Evolutionary conservation across 345 rosid genomes (phyloP).

Genomic region (Pistacia vera): DNA sequence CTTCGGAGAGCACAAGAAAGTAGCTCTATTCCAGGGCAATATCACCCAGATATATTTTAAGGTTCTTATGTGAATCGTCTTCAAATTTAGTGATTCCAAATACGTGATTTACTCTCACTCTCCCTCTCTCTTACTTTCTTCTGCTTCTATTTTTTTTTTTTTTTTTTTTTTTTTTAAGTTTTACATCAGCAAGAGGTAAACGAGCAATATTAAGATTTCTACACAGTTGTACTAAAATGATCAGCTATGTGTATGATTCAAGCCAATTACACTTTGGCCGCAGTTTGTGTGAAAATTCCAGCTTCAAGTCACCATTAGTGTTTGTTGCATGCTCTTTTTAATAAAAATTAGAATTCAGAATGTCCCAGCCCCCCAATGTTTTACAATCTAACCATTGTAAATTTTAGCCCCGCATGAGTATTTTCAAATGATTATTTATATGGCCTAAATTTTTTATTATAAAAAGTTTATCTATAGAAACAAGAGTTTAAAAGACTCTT

Average conservation of each 20-base stretch:
- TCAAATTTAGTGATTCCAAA: not conserved
- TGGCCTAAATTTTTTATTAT: too few relatives aligned
- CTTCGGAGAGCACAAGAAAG: slow-evolving; percentile 47
- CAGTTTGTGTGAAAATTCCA: slow-evolving; percentile 7
- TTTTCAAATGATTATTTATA: too few relatives aligned
- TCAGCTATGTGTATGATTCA: not conserved
- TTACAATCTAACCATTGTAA: too few relatives aligned
- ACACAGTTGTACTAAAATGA: slow-evolving; percentile 13
- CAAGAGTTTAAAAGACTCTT: too few relatives aligned
- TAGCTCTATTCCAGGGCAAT: slow-evolving; percentile 32
- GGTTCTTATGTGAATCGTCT: not conserved
- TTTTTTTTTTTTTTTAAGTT: not conserved
- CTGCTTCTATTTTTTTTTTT: not conserved
- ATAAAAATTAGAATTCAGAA: not conserved
- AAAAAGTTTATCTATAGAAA: too few relatives aligned
- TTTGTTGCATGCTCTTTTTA: not conserved
- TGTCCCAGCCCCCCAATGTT: not conserved
- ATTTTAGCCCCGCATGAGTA: too few relatives aligned
- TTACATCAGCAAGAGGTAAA: not conserved
- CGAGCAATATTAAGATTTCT: not conserved
- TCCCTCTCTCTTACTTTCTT: not conserved
- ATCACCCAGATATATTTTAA: slow-evolving; percentile 37
- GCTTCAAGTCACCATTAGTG: not conserved
- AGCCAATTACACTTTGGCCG: not conserved
- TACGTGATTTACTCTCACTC: not conserved